Evolutionary conservation across 495 filamentous ascomycete genomes (phyloP).

Genomic region (Hyaloscypha finlandica): DNA sequence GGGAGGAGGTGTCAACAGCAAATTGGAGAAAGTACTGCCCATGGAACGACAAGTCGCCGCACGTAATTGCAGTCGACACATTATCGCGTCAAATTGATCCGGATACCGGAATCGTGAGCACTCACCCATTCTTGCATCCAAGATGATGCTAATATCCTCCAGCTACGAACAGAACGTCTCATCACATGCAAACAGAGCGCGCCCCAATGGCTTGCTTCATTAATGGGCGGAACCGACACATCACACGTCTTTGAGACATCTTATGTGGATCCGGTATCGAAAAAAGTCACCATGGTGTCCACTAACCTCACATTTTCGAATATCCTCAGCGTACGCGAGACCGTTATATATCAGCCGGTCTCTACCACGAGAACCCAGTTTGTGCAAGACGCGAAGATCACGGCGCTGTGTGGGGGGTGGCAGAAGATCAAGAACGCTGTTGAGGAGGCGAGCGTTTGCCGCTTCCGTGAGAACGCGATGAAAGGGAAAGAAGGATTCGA

Average conservation of each 20-base stretch:
- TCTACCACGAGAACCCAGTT: conserved; percentile 72
- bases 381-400: conserved; percentile 86
- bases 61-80: conserved; percentile 94
- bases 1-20: conserved; percentile 97
- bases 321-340: conserved; percentile 85
- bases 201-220: conserved; percentile 78
- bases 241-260: conserved; percentile 93
- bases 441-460: conserved; percentile 84
- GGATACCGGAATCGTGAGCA: conserved; percentile 76
- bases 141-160: conserved; percentile 23
- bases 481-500: conserved; percentile 93
- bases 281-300: conserved; percentile 92
- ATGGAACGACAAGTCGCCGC: conserved; percentile 94
- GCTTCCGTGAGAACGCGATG: conserved; percentile 87
- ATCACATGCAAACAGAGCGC: conserved; percentile 92
- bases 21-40: conserved; percentile 99
- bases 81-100: conserved; percentile 79
- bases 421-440: conserved; percentile 92
- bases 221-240: conserved; percentile 71
- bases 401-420: conserved; percentile 93
- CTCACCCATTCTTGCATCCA: not conserved
- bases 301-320: conserved; percentile 90
- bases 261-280: conserved; percentile 79
- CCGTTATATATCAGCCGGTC: conserved; percentile 76
- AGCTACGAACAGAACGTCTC: conserved; percentile 92